Conservation (phyloP, 1,284 basidiomycete genomes). For the Meira nashicola region DNA sequence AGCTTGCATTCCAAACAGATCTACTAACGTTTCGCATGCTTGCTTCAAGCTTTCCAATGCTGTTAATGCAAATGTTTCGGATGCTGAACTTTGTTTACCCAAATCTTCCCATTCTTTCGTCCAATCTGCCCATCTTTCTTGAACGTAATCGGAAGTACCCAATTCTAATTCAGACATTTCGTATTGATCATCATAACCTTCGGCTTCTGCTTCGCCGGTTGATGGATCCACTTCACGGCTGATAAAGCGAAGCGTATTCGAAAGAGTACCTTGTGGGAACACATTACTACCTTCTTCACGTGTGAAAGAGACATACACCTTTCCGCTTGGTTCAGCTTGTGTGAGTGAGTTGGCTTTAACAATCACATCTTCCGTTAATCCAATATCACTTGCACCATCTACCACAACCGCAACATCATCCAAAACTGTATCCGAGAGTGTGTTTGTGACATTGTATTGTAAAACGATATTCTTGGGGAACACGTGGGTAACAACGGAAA, state of each 20-base stretch:
- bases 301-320: conserved; percentile 90
- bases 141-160: conserved; percentile 83
- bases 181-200: conserved; percentile 98
- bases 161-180: conserved; percentile 93
- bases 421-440: conserved; percentile 93
- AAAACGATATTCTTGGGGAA: conserved; percentile 86
- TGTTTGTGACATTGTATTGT: conserved; percentile 96
- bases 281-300: conserved; percentile 66
- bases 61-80: conserved; percentile 89
- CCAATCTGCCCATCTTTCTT: conserved; percentile 86
- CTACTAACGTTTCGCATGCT: conserved; percentile 85
- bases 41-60: conserved; percentile 90
- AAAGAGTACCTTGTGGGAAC: conserved; percentile 80
- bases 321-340: conserved; percentile 65
- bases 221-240: conserved; percentile 96
- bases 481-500: conserved; percentile 91
- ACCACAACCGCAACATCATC: conserved; percentile 81
- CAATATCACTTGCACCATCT: conserved; percentile 73
- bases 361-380: conserved; percentile 89
- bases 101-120: conserved; percentile 90
- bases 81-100: conserved; percentile 64
- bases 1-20: conserved; percentile 93
- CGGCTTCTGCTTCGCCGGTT: conserved; percentile 93
- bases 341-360: conserved; percentile 68
- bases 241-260: conserved; percentile 88